Conservation (phyloP, 2,329 filamentous ascomycete species). For the Alternaria panax region DNA sequence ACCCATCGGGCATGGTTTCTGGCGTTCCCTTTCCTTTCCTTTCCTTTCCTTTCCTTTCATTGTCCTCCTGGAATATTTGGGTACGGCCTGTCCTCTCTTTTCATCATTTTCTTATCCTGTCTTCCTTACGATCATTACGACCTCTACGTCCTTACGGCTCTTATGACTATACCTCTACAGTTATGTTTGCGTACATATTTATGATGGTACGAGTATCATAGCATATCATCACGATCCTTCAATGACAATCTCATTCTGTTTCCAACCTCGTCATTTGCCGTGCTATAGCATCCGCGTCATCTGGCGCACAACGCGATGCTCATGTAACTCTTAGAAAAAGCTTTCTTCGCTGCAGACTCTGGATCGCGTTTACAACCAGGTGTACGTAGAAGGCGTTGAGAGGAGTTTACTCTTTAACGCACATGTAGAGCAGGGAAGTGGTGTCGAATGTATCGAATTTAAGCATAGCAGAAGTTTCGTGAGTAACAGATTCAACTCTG, state of each 20-base stretch:
- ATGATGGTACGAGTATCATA: slow-evolving; percentile 7
- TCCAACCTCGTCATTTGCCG: background rate
- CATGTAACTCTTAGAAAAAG: background rate
- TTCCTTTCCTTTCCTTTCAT: background rate
- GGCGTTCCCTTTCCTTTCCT: background rate
- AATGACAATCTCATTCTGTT: slow-evolving; percentile 1
- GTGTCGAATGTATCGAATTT: background rate
- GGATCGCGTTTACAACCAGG: background rate
- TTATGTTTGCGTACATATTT: background rate
- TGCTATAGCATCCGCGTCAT: background rate
- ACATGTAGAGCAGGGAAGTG: background rate
- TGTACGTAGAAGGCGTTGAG: background rate
- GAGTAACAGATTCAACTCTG: background rate
- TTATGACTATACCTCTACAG: background rate
- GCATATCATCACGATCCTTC: background rate
- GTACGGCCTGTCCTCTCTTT: slow-evolving; percentile 4
- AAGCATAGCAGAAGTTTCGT: background rate
- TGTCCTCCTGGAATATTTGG: background rate
- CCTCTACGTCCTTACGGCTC: background rate
- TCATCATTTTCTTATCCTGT: slow-evolving; percentile 1
- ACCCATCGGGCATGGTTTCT: background rate
- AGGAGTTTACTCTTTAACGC: background rate
- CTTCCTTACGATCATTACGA: slow-evolving; percentile 2
- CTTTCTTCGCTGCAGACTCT: background rate
- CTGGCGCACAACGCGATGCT: background rate